Conservation (phyloP, 2,329 filamentous ascomycete species). For the Pyrenochaeta sp. region DNA sequence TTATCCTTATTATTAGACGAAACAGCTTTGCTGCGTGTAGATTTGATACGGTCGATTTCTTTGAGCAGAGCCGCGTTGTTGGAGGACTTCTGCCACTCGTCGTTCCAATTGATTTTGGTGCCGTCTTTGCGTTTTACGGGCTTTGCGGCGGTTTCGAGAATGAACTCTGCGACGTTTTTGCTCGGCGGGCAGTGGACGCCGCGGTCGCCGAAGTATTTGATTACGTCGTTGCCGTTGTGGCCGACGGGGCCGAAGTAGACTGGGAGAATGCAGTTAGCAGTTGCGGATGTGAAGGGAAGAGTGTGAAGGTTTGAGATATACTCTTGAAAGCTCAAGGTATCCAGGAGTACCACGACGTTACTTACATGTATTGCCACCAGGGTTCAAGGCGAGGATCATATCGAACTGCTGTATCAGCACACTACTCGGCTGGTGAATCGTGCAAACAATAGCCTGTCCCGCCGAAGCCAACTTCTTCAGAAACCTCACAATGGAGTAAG, state of each 20-base stretch:
- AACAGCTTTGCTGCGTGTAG: constrained; percentile 62
- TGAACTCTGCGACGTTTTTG: constrained; percentile 73
- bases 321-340: not conserved
- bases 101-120: constrained; percentile 73
- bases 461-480: constrained; percentile 71
- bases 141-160: constrained; percentile 71
- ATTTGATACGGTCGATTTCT: constrained; percentile 72
- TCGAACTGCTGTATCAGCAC: constrained; percentile 77
- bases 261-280: not conserved
- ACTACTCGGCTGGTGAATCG: constrained; percentile 76
- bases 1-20: constrained; percentile 14
- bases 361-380: constrained; percentile 68
- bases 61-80: constrained; percentile 66
- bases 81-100: constrained; percentile 74
- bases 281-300: not conserved
- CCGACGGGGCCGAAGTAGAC: constrained; percentile 77
- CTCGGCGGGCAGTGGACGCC: constrained; percentile 71
- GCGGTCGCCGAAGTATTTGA: constrained; percentile 72
- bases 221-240: constrained; percentile 69
- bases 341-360: not conserved
- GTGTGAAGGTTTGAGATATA: not conserved
- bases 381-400: constrained; percentile 74
- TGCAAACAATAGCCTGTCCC: constrained; percentile 77
- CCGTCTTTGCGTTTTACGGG: constrained; percentile 62
- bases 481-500: constrained; percentile 73